phyloP scores from a whole-genome alignment of 1,284 basidiomycete species.

The Pascua sp. region DNA sequence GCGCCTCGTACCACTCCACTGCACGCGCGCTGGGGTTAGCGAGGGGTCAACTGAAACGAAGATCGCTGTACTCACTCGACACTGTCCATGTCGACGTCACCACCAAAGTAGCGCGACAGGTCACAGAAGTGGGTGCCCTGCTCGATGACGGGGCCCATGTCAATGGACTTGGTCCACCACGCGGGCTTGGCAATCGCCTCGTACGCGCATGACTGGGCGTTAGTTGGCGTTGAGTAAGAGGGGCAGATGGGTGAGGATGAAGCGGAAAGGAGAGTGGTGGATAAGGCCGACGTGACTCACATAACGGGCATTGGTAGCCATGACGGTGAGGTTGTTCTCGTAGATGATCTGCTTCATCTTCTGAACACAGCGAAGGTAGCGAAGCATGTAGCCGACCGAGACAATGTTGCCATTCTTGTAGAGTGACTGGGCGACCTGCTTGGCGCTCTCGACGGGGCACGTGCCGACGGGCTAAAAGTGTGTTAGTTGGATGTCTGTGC shows the following conservation, averaged over 20 bases:
- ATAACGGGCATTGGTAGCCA: conserved; percentile 94
- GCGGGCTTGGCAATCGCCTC: conserved; percentile 83
- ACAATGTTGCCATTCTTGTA: conserved; percentile 69
- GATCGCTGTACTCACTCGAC: not conserved
- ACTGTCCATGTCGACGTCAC: conserved; percentile 80
- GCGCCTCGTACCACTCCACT: conserved; percentile 84
- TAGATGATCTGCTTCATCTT: conserved; percentile 97
- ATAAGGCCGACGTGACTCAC: conserved; percentile 1
- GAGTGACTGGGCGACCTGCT: conserved; percentile 67
- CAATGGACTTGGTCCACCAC: conserved; percentile 94
- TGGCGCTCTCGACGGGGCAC: conserved; percentile 58
- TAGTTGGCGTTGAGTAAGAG: conserved; percentile 18
- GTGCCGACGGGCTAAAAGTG: conserved; percentile 66
- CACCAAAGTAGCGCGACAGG: conserved; percentile 90
- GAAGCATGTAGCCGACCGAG: conserved; percentile 87
- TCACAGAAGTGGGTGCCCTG: conserved; percentile 80
- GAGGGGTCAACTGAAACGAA: too few relatives aligned
- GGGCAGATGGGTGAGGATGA: conserved; percentile 68
- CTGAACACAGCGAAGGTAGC: conserved; percentile 93
- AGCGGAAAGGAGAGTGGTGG: conserved; percentile 11
- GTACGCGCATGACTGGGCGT: conserved; percentile 65
- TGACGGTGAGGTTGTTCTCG: conserved; percentile 90
- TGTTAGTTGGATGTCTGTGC: not conserved
- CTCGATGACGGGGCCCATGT: conserved; percentile 83
- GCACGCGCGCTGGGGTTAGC: conserved; percentile 61